phyloP scores from a whole-genome alignment of 139 green algal genomes.

The Chlamydomonas sphaeroides region DNA sequence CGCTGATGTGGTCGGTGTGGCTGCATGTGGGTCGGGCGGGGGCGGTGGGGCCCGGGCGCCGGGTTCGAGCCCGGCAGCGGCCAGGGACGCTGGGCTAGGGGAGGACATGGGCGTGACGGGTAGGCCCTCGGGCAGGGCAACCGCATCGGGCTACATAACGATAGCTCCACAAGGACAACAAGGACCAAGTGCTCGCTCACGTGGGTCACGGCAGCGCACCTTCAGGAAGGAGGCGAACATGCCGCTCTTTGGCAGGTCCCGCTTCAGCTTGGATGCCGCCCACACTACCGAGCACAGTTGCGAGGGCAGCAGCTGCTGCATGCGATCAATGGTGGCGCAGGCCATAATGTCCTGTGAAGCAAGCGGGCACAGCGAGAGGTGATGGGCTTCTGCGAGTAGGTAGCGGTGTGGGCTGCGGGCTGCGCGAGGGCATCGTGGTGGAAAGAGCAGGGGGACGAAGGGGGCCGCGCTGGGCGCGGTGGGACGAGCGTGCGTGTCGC shows the following conservation, averaged over 20 bases:
- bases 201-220: background rate
- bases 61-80: too few species aligned
- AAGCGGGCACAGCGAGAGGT: background rate
- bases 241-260: background rate
- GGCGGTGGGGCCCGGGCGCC: too few species aligned
- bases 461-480: background rate
- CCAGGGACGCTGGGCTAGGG: background rate
- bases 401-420: background rate
- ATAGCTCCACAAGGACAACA: too few species aligned
- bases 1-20: background rate
- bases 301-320: background rate
- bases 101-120: background rate
- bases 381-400: background rate
- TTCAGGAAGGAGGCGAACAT: slow-evolving; percentile 41
- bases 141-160: too few species aligned
- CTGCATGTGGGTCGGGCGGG: too few species aligned
- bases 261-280: slow-evolving; percentile 18
- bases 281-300: slow-evolving; percentile 15
- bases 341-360: slow-evolving; percentile 28
- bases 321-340: slow-evolving; percentile 24
- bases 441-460: background rate
- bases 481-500: background rate
- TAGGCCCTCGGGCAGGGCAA: too few species aligned
- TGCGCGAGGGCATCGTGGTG: background rate
- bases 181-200: too few species aligned